A percentile compares a stretch with the other conserved stretches of the same genome.
Evolutionary conservation across 2,329 filamentous ascomycete genomes (phyloP).

Genomic region (Fusarium stilboides): DNA sequence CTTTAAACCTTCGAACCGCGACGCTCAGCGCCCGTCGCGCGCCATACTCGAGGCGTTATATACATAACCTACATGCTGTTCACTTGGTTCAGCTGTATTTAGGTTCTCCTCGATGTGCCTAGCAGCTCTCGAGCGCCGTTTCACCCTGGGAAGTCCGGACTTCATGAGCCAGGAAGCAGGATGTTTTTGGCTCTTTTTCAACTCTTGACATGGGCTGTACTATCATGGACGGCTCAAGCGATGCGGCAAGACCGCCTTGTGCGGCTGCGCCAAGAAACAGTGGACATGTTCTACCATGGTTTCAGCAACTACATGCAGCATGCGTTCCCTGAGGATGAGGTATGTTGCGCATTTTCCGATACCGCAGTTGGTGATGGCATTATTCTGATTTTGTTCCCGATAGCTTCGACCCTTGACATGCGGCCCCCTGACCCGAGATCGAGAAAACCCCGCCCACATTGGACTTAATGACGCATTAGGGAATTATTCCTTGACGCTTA

Average conservation of each 20-base stretch:
- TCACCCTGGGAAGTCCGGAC: conserved; percentile 37
- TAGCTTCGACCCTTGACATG: conserved; percentile 90
- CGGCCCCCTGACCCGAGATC: conserved; percentile 85
- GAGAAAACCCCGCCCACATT: conserved; percentile 82
- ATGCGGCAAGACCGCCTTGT: conserved; percentile 72
- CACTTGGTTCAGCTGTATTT: conserved; percentile 10
- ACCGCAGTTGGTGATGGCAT: conserved; percentile 4
- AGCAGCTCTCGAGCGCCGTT: conserved; percentile 42
- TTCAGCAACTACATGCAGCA: conserved; percentile 95
- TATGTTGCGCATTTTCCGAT: conserved; percentile 49
- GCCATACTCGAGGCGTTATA: conserved; percentile 23
- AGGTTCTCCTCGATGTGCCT: conserved; percentile 47
- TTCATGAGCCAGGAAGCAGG: conserved; percentile 45
- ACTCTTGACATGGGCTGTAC: conserved; percentile 50
- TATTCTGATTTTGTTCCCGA: conserved; percentile 38
- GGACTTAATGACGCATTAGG: conserved; percentile 96
- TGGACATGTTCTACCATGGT: conserved; percentile 95
- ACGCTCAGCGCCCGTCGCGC: conserved; percentile 42
- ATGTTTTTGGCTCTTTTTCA: conserved; percentile 50
- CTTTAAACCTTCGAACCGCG: conserved; percentile 23
- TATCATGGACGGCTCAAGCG: conserved; percentile 62
- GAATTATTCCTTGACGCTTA: conserved; percentile 95
- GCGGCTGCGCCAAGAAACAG: conserved; percentile 71
- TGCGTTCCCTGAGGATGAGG: conserved; percentile 96
- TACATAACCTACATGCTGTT: conserved; percentile 18